These are phyloP conservation scores for Huiozyma sinensis DNA, from an alignment of 805 yeast species.

Conservation along the genomic window DNA sequence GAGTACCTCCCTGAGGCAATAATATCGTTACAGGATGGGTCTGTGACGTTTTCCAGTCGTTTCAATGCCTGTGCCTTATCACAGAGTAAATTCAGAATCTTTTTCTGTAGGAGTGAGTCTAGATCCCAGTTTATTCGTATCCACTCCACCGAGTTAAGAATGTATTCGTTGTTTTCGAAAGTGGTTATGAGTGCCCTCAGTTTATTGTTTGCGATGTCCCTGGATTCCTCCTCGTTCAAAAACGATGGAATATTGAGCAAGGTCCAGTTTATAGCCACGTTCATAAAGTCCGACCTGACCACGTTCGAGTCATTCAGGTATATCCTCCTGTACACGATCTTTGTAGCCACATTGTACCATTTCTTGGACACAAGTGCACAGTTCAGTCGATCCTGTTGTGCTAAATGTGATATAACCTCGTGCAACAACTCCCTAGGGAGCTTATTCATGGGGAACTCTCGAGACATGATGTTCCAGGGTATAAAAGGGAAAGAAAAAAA, in stretches of 20 bases:
- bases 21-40: slow-evolving; percentile 29
- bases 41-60: slow-evolving; percentile 33
- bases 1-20: slow-evolving; percentile 24
- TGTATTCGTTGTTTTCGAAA: slow-evolving; percentile 14
- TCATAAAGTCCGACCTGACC: slow-evolving; percentile 27
- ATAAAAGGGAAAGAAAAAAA: no score
- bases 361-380: slow-evolving; percentile 21
- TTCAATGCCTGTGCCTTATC: slow-evolving; percentile 23
- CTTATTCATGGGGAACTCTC: slow-evolving; percentile 9
- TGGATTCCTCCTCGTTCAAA: slow-evolving; percentile 18
- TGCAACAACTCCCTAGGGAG: slow-evolving; percentile 22
- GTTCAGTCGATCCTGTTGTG: slow-evolving; percentile 27
- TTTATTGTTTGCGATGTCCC: slow-evolving; percentile 24
- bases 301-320: slow-evolving; percentile 34
- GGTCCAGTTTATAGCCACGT: slow-evolving; percentile 33
- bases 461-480: no score
- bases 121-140: slow-evolving; percentile 36
- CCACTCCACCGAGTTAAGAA: slow-evolving; percentile 27
- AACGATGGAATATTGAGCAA: slow-evolving; percentile 22
- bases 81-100: slow-evolving; percentile 23
- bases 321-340: slow-evolving; percentile 28
- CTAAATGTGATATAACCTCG: slow-evolving; percentile 28
- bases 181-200: slow-evolving; percentile 21
- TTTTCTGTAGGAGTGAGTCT: slow-evolving; percentile 23
- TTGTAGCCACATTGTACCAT: slow-evolving; percentile 24